phyloP scores from a whole-genome alignment of 2,329 filamentous ascomycete genomes.

The Hypoxylon sp. region DNA sequence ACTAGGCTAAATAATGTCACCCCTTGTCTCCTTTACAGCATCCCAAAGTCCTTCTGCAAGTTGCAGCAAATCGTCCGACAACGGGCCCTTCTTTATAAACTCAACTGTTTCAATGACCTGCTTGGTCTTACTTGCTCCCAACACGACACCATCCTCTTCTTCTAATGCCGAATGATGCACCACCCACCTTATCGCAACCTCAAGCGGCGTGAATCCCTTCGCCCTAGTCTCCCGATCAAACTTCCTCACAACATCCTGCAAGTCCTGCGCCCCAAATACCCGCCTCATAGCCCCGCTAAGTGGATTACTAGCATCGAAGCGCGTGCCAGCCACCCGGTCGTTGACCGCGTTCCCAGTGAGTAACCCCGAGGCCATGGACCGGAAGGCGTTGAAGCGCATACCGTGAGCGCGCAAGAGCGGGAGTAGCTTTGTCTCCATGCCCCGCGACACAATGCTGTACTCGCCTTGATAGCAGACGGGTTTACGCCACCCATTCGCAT shows the following conservation, averaged over 20 bases:
- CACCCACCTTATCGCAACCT: conserved; percentile 57
- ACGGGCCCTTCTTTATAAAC: conserved; percentile 53
- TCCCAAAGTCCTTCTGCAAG: conserved; percentile 48
- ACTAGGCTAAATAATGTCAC: conserved; percentile 40
- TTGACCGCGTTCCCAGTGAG: conserved; percentile 54
- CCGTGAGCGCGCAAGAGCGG: conserved; percentile 56
- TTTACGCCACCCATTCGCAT: conserved; percentile 55
- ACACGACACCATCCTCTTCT: conserved; percentile 53
- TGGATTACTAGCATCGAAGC: conserved; percentile 51
- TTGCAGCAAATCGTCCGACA: conserved; percentile 48
- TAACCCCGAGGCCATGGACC: conserved; percentile 52
- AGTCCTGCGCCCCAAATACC: conserved; percentile 52
- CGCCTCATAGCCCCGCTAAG: conserved; percentile 47
- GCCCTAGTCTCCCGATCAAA: conserved; percentile 51
- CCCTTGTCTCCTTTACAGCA: conserved; percentile 40
- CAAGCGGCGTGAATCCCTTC: conserved; percentile 50
- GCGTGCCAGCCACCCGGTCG: conserved; percentile 49
- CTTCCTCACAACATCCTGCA: conserved; percentile 52
- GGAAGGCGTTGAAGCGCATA: conserved; percentile 44
- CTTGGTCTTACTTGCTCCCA: conserved; percentile 54
- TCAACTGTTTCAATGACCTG: conserved; percentile 55
- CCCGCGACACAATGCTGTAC: conserved; percentile 58
- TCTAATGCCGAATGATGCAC: conserved; percentile 53
- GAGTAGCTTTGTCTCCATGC: conserved; percentile 55
- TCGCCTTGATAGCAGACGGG: conserved; percentile 59